Base-by-base conservation (phyloP, 805 yeast genomes). In the Saitoella complicata region DNA sequence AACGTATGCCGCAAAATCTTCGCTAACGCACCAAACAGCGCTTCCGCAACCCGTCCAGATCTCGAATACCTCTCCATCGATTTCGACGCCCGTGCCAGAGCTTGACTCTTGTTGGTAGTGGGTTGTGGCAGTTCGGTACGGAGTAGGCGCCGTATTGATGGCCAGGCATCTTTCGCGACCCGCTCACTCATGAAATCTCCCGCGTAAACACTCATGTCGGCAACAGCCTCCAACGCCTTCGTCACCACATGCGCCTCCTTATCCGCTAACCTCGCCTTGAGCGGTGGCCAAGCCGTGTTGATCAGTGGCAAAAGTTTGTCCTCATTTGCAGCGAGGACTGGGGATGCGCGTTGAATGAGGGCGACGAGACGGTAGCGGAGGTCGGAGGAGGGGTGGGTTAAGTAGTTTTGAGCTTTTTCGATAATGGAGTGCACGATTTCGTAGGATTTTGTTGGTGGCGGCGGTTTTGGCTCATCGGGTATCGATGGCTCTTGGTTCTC, bases 371-470 rank as follows among this genome's bases (percentile, higher is more conserved):
- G 78, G 3, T 71, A 56, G 38, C 73, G 70, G 32, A 88, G 58
- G 2, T 68, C 60, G 2, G 69, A 58, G 0, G 93, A 78, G 1
- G 73, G 72, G 53, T 82, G 91, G 1, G 83, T 75, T 35, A 84
- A 61, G 31, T 74, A 66, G 46, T 83, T 64, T 44, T 82, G 80
- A 5, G 88, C 79, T 56, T 85, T 83, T 5, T 67, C 70, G 44
- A 76, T 66, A 3, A 88, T 75, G 45, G 73, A 73, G 39, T 76
- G 72, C 1, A 82, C 61, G 1, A 78, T 62, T 37, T 61, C 57
- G 58, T 83, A 88, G 0, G 80, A 63, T 2, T 68, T 62, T 37
- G 70, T 63, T 0, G 93, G 81, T 0, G 87, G 64, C 0, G 78
- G 76, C 0, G 88, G 78, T 0, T 56, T 51, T 95, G 95, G 86